phyloP scores from a whole-genome alignment of 805 yeast genomes.

The Kuraishia floccosa region DNA sequence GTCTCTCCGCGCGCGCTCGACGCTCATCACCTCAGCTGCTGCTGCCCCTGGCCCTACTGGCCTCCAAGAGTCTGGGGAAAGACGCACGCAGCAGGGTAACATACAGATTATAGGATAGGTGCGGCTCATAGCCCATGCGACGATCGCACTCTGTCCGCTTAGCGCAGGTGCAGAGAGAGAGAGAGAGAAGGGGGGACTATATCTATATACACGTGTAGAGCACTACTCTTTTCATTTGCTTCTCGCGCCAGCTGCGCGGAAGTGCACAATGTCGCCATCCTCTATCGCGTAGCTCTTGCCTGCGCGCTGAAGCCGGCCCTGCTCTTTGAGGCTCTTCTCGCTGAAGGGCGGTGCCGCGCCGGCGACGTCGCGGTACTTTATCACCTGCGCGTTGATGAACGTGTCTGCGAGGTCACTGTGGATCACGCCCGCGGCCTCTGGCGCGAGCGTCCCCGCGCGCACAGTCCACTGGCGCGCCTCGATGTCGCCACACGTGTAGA shows the following conservation, averaged over 20 bases:
- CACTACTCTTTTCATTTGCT: background rate
- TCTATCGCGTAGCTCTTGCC: constrained; percentile 94
- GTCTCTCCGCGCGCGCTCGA: no score
- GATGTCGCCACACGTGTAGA: constrained; percentile 91
- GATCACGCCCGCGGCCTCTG: constrained; percentile 84
- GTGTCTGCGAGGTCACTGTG: constrained; percentile 93
- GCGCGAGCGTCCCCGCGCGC: constrained; percentile 70
- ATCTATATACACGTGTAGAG: background rate
- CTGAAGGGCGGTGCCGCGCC: constrained; percentile 52
- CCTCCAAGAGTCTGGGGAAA: no score
- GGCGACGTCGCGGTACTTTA: constrained; percentile 70
- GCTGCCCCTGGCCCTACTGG: no score
- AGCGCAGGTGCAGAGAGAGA: no score
- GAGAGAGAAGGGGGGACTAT: no score
- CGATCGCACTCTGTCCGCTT: no score
- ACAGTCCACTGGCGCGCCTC: constrained; percentile 99
- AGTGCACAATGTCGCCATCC: constrained; percentile 87
- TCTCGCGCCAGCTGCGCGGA: constrained; percentile 72
- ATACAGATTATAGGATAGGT: no score
- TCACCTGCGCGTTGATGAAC: constrained; percentile 88
- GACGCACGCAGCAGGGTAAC: no score
- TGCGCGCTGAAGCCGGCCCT: constrained; percentile 82
- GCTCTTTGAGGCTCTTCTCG: constrained; percentile 72
- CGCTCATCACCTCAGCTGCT: no score
- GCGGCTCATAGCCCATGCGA: no score